Evolutionary conservation across 257 asterid genomes (phyloP), one percentile per base, ranked within the genome.

Genomic region (Primulina tabacum): DNA sequence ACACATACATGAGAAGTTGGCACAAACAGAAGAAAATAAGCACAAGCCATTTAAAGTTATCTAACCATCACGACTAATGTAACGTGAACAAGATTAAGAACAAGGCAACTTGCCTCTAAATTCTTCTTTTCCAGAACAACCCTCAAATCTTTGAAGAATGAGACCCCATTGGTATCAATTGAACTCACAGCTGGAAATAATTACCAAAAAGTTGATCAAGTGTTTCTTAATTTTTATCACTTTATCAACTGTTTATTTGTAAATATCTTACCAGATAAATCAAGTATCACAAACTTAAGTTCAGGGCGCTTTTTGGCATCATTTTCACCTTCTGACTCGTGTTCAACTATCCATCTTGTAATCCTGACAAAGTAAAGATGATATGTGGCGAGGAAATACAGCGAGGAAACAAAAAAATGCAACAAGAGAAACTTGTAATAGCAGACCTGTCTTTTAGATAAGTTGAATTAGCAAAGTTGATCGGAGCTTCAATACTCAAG

Each of bases 401-500:
- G 33, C 11, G 24, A n/a, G 5, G 38, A 60, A 21, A 21, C 24
- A 21, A 0, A 21, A 21, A 21, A 21, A 21, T 21, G 24, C 24
- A 21, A 21, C 24, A 34, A 11, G 28, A 14, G 35, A 57, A 18
- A 43, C 16, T 57, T 24, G 9, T 1, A 8, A 7, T 17, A 61
- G 56, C 79, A 60, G 72, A 91, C 96, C 96, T 83, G 77, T 92
- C 98, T 53, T 88, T 92, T 53, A 88, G 92, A 75, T 89, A 89
- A 75, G 95, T 92, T 8, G 89, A 78, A 76, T 92, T 89, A 0
- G 88, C 96, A 37, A 92, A 92, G 82, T 92, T 92, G 67, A 92
- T 84, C 18, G 96, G 95, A 71, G 98, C 87, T 80, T 92, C 96
- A 68, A 90, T 78, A 77, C 90, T 71, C 64, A 89, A 69, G 75